Base-by-base conservation (phyloP, 371 early-diverging fungal species). In the Mucor racemosus region DNA sequence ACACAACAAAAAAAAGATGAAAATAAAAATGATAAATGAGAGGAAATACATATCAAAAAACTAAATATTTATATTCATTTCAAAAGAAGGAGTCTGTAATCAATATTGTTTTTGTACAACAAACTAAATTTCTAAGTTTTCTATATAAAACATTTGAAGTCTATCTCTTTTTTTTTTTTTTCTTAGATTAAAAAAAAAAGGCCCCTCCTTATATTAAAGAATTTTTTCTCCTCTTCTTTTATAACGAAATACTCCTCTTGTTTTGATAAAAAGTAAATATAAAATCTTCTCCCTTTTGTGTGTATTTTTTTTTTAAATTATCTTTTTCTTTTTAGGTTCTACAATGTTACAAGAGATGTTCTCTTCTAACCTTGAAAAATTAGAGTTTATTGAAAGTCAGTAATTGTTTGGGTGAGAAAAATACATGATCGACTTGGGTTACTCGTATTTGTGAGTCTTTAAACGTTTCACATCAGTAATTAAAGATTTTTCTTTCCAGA, bases 401-500 rank as follows among this genome's bases (percentile, higher is more conserved):
- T 53, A 53, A 31, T 53, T 53, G 26, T 53, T 31, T 53, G 53
- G 53, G 53, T 53, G 53, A 53, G 53, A 53, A 53, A 53, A 53
- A 26, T 10, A 53, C 9, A 53, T 53, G 53, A 53, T 53, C 53
- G 53, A 53, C 53, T 53, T 53, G 53, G 53, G 53, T 13, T 66
- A 66, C 44, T 66, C 61, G 26, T 55, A 55, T 36, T 66, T 66
- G 15, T 66, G 61, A 44, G 36, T 53, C 42, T 66, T 65, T 40
- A 69, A 61, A 36, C 61, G 65, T 59, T 67, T 66, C 41, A 76
- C 54, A 36, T 76, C 71, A 7, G 31, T 40, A 10, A 76, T 67
- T 55, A 78, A 73, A 21, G 35, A 17, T 40, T 66, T 75, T 48
- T 79, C 79, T 64, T 69, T 72, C 69, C 71, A 73, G 33, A 58